Conservation (phyloP, 176 grass and related monocot genomes). For the Aegilops tauschii region DNA sequence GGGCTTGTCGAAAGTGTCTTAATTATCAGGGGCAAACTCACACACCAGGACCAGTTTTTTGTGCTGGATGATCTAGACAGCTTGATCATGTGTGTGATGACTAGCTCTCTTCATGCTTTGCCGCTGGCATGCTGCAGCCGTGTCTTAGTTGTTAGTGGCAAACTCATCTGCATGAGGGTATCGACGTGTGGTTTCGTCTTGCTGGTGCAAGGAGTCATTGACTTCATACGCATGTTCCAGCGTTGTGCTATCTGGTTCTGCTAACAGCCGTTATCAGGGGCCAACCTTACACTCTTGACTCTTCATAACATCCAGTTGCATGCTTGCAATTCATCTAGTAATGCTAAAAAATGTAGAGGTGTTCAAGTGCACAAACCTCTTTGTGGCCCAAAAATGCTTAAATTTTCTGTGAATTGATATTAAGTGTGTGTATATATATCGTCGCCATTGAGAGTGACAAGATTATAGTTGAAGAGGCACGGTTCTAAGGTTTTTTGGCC, state of each 20-base stretch:
- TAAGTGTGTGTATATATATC: no score
- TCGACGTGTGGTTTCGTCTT: not conserved
- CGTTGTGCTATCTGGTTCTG: not conserved
- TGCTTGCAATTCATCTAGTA: not conserved
- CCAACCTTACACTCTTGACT: no score
- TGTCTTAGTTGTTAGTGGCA: not conserved
- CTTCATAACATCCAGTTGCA: no score
- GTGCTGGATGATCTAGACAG: no score
- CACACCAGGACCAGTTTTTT: not conserved
- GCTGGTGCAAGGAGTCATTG: no score
- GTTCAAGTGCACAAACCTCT: not conserved
- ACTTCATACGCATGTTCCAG: no score
- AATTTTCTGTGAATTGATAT: no score
- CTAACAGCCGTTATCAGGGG: no score
- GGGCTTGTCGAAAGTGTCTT: not conserved
- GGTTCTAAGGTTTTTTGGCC: not conserved
- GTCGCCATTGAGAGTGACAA: no score
- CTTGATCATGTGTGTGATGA: not conserved
- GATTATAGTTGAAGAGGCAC: not conserved
- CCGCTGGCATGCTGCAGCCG: no score
- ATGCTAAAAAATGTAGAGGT: not conserved
- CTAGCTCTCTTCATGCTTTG: not conserved
- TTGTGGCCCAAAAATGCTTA: no score
- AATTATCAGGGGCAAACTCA: conserved; percentile 1
- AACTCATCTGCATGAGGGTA: not conserved